Conservation (phyloP, 1,284 basidiomycete species). For the Marasmius sp. region DNA sequence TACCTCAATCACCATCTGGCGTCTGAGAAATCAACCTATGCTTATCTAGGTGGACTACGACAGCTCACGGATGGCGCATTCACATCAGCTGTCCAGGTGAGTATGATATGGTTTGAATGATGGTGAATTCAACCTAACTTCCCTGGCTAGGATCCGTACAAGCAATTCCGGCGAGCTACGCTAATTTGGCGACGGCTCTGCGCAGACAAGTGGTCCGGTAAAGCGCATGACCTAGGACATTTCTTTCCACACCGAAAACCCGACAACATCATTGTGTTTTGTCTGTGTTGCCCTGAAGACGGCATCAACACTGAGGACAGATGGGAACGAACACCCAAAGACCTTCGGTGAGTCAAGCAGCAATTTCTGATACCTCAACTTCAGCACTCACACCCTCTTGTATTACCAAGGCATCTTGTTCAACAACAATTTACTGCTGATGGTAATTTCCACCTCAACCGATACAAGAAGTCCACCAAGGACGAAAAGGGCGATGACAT, state of each 20-base stretch:
- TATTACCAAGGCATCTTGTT: conserved; percentile 25
- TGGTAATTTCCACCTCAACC: conserved; percentile 25
- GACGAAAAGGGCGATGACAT: conserved; percentile 18
- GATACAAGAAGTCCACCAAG: conserved; percentile 21
- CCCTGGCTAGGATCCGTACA: conserved; percentile 18
- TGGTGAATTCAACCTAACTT: not conserved
- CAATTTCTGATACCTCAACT: too few relatives aligned
- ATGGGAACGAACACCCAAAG: conserved; percentile 1
- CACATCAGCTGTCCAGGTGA: not conserved
- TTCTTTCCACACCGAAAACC: conserved; percentile 16
- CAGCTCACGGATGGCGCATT: conserved; percentile 17
- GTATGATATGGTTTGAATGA: too few relatives aligned
- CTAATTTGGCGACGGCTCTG: conserved; percentile 21
- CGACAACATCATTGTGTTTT: conserved; percentile 19
- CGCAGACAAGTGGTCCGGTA: conserved; percentile 21
- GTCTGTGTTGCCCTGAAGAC: conserved; percentile 19
- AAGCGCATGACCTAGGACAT: conserved; percentile 23
- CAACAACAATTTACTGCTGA: conserved; percentile 22
- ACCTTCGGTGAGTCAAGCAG: conserved; percentile 9
- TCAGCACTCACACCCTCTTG: conserved; percentile 5
- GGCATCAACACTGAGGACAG: conserved; percentile 18
- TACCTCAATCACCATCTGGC: conserved; percentile 27
- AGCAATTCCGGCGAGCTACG: conserved; percentile 22
- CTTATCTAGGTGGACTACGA: conserved; percentile 23
- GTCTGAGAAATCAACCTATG: conserved; percentile 25